Percentiles rank a stretch among this genome's conserved stretches.
Conservation (phyloP, 2,329 filamentous ascomycete genomes). For the Elsinoe australis region DNA sequence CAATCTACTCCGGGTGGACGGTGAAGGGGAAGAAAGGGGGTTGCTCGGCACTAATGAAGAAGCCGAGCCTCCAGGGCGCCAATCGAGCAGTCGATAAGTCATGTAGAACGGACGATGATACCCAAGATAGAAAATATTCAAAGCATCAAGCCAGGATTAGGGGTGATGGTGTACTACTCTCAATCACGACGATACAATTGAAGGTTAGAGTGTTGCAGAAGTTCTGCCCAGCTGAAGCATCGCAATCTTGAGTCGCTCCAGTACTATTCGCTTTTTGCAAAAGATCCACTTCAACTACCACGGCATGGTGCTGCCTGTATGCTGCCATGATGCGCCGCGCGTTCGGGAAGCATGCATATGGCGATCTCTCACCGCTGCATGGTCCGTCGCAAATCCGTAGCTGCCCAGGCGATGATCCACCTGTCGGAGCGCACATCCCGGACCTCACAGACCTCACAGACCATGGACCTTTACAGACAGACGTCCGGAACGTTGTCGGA, state of each 20-base stretch:
- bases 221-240: background rate
- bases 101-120: slow-evolving; percentile 6
- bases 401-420: too few relatives aligned
- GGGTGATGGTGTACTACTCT: too few relatives aligned
- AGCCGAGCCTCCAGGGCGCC: slow-evolving; percentile 24
- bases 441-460: background rate
- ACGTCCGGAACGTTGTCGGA: too few relatives aligned
- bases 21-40: slow-evolving; percentile 38
- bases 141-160: too few relatives aligned
- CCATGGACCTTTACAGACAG: too few relatives aligned
- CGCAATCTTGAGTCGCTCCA: background rate
- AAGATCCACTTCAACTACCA: too few relatives aligned
- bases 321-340: background rate
- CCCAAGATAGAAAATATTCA: background rate
- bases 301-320: background rate
- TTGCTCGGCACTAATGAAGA: slow-evolving; percentile 35
- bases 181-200: too few relatives aligned
- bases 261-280: background rate
- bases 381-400: background rate
- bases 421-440: too few relatives aligned
- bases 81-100: background rate
- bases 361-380: background rate
- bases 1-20: slow-evolving; percentile 28
- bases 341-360: background rate
- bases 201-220: background rate